Conservation (phyloP, 2,329 filamentous ascomycete species). For the Aspergillus sp. region DNA sequence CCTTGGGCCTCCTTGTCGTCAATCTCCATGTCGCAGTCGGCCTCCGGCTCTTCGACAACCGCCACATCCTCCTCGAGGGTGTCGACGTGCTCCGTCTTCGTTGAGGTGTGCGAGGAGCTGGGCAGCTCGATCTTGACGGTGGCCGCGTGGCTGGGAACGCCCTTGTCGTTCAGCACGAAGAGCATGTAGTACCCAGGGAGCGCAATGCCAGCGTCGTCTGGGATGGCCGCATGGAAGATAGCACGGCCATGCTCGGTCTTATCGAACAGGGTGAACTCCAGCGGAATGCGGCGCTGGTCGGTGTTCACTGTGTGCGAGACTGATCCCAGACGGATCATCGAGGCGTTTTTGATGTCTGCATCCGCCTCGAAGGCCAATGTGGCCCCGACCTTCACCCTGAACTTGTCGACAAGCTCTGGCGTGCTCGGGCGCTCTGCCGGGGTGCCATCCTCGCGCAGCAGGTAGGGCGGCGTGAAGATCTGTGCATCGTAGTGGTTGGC, state of each 20-base stretch:
- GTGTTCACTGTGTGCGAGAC: constrained; percentile 55
- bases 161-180: constrained; percentile 42
- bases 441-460: constrained; percentile 44
- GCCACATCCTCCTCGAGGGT: not conserved
- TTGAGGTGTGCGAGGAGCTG: not conserved
- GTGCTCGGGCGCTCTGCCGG: not conserved
- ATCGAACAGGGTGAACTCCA: constrained; percentile 17
- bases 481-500: constrained; percentile 52
- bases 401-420: too few relatives aligned
- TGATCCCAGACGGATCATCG: constrained; percentile 47
- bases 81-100: not conserved
- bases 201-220: constrained; percentile 45
- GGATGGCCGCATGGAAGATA: constrained; percentile 42
- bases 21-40: not conserved
- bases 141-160: constrained; percentile 45
- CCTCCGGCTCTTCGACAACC: not conserved
- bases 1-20: constrained; percentile 1
- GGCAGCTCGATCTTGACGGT: constrained; percentile 24
- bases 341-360: constrained; percentile 20
- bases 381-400: not conserved
- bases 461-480: constrained; percentile 54
- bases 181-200: constrained; percentile 53
- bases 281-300: constrained; percentile 52
- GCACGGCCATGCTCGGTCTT: constrained; percentile 24
- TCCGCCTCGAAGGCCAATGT: not conserved